phyloP scores from a whole-genome alignment of 2,329 filamentous ascomycete genomes.

The Diaporthe citri region DNA sequence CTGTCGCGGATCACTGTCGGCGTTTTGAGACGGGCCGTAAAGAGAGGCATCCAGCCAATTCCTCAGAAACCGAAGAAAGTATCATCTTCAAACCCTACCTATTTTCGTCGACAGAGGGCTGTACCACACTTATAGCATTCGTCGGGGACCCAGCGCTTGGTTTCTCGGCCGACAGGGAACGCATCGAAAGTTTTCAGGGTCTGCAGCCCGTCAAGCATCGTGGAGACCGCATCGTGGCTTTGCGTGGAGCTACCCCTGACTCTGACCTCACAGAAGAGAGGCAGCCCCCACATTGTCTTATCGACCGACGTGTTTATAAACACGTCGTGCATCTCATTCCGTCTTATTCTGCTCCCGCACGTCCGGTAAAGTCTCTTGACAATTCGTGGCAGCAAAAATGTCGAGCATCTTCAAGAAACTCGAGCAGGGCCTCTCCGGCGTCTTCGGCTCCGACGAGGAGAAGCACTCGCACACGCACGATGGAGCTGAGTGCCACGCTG shows the following conservation, averaged over 20 bases:
- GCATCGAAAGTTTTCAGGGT: constrained; percentile 22
- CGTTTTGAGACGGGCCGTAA: background rate
- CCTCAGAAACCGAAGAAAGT: background rate
- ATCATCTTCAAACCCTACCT: background rate
- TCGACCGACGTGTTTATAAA: constrained; percentile 38
- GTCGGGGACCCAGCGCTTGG: background rate
- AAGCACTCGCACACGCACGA: constrained; percentile 60
- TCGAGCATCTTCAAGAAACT: constrained; percentile 59
- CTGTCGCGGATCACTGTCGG: constrained; percentile 14
- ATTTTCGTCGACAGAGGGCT: background rate
- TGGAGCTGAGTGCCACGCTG: constrained; percentile 55
- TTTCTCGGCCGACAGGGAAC: constrained; percentile 15
- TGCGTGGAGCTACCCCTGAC: constrained; percentile 40
- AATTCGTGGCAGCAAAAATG: constrained; percentile 47
- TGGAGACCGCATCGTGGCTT: constrained; percentile 37
- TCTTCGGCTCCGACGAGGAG: constrained; percentile 53
- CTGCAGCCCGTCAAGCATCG: constrained; percentile 30
- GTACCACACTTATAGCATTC: background rate
- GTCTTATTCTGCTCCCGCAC: background rate
- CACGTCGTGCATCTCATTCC: background rate
- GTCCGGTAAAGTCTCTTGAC: constrained; percentile 15
- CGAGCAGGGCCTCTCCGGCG: constrained; percentile 56
- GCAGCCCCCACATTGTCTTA: constrained; percentile 34
- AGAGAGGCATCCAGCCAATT: constrained; percentile 5
- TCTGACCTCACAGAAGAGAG: constrained; percentile 35